Conservation (phyloP, 2,329 filamentous ascomycete genomes). For the Calonectria montana region DNA sequence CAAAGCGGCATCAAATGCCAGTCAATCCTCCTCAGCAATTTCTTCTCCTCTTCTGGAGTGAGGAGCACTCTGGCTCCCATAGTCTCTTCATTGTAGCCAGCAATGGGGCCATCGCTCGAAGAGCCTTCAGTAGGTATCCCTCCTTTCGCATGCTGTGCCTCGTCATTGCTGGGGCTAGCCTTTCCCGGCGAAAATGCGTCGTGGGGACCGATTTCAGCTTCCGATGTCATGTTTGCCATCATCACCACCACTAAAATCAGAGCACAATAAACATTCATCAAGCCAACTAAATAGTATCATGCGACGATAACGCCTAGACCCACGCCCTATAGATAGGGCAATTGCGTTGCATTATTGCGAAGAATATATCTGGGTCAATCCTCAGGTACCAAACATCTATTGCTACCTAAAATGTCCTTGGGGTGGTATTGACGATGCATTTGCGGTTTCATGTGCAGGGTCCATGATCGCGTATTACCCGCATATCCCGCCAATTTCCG, state of each 20-base stretch:
- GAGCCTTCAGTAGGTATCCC: background rate
- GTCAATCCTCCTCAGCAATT: slow-evolving; percentile 39
- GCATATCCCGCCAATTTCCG: background rate
- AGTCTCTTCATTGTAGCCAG: slow-evolving; percentile 21
- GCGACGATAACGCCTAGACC: background rate
- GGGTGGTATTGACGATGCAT: background rate
- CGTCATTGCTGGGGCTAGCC: background rate
- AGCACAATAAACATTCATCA: background rate
- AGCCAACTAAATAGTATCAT: background rate
- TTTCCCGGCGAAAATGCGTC: background rate
- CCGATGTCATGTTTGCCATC: background rate
- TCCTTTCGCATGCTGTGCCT: background rate
- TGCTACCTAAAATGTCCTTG: background rate
- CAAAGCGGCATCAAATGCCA: slow-evolving; percentile 44
- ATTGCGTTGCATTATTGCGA: background rate
- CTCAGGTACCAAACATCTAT: background rate
- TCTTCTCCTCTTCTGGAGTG: slow-evolving; percentile 40
- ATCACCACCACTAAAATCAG: no score
- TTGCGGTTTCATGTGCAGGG: background rate
- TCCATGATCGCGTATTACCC: background rate
- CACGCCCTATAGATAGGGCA: background rate
- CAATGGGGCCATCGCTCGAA: background rate
- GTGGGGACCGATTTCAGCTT: background rate
- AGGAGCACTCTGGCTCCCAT: slow-evolving; percentile 49
- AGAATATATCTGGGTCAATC: background rate